Base-by-base conservation (phyloP, 106 monocot species). In the Platanthera zijinensis region DNA sequence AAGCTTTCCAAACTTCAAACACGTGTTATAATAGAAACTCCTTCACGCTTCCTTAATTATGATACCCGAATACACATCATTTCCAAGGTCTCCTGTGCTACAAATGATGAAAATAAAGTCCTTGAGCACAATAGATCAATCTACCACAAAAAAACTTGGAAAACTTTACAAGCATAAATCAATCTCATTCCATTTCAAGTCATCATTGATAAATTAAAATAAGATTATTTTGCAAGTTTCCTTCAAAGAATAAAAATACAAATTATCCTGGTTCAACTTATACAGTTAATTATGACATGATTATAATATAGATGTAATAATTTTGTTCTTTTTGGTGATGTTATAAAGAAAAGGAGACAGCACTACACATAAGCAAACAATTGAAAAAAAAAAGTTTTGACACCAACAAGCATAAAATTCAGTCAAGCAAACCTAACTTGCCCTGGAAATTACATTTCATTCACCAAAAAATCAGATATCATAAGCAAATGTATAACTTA, bases 321-420 rank as follows among this genome's bases (percentile, higher is more conserved):
- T 61, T 19, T 21, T 39, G 39, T 3, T 21, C 59, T 2, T 61
- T 61, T 61, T 7, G 5, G 21, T 61, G 59, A 61, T 8, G 21
- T n/a, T 0, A 61, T 21, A 19, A 21, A 21, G 9, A 21, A 61
- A 61, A 21, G 19, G 18, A 61, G 8, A 6, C 21, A 18, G 59
- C 14, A 11, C 3, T 10, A 67, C 18, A 11, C 32, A 30, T 30
- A 67, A 10, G 13, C 32, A 67, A 67, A 22, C 67, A 67, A 4
- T 67, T 25, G 12, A 67, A 67, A 5, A 67, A 66, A 66, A 10
- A 7, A 22, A 12, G 5, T 8, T 39, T n/a, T 9, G 5, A 28
- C 32, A 63, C 13, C 67, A 19, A 67, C 10, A 67, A 39, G 39
- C 67, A 67, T 67, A 67, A 67, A 67, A 30, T 67, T 39, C 67